Evolutionary conservation across 2,329 filamentous ascomycete genomes (phyloP).

Genomic region (Colletotrichum musicola): DNA sequence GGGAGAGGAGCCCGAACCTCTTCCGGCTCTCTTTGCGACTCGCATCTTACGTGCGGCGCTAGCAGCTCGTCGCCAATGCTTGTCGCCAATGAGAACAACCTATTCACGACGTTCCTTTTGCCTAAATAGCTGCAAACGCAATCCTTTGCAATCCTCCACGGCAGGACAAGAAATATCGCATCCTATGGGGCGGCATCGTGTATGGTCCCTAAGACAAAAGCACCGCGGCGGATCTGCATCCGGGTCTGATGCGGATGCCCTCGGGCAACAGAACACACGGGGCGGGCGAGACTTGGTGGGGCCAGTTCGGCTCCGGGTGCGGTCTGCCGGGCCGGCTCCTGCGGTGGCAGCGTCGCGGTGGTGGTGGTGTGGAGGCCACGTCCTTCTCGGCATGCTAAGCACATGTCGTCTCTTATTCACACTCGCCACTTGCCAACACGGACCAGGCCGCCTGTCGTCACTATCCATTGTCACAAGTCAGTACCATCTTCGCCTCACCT

Average conservation of each 20-base stretch:
- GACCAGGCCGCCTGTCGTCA: conserved; percentile 24
- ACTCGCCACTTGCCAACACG: conserved; percentile 16
- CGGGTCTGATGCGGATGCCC: neutral
- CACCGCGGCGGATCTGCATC: neutral
- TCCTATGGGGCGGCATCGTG: neutral
- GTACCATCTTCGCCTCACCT: conserved; percentile 18
- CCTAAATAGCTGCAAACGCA: neutral
- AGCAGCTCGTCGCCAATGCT: conserved; percentile 2
- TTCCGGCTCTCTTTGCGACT: neutral
- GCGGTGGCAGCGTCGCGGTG: too few relatives aligned
- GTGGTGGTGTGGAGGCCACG: too few relatives aligned
- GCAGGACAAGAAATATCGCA: neutral
- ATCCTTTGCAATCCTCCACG: neutral
- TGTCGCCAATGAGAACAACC: conserved; percentile 8
- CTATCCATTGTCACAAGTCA: conserved; percentile 22
- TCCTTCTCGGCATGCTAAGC: conserved; percentile 7
- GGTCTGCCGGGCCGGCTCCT: neutral
- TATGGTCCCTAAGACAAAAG: neutral
- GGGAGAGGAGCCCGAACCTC: too few relatives aligned
- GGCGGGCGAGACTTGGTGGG: neutral
- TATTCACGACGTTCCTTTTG: neutral
- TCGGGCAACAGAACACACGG: neutral
- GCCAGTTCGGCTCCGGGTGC: neutral
- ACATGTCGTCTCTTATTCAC: conserved; percentile 34
- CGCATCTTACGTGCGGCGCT: conserved; percentile 24